Base-by-base conservation (phyloP, 768 basidiomycete genomes). In the Leccinum sublutescens region DNA sequence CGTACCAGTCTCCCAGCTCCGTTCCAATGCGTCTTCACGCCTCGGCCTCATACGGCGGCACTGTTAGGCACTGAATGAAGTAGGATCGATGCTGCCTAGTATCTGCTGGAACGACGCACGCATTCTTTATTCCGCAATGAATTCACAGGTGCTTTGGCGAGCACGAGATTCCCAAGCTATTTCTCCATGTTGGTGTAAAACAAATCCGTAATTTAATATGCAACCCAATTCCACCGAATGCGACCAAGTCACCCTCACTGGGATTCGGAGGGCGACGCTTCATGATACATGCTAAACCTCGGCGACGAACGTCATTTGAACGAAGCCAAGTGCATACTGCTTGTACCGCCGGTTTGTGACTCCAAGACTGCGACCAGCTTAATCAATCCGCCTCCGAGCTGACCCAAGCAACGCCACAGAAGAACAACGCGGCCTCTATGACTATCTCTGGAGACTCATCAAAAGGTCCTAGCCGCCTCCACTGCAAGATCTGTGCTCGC, bases 21-120 rank as follows among this genome's bases (percentile, higher is more conserved):
- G 12, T 58, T 58, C 31, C 40, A 48, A 15, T 52, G 51, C 21
- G 17, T 52, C 11, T 57, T 48, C n/a, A 53, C 57, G 11, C 51
- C 51, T 14, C 49, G 56, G 12, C 8, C 49, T 6, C 56, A 56
- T 23, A 27, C 49, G 15, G 56, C 56, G 34, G 34, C 36, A 9
- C 21, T 50, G 36, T 36, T 56, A 15, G 36, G 49, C 7, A 27
- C 27, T 15, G 27, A 5, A 21, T 56, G 49, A 56, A 12, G 5
- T 19, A 11, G n/a, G 17, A 19, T 45, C 5, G 43, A 12, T 12
- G 10, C 43, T 45, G 11, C 19, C 43, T 5, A 45, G 11, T 19
- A 45, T 19, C 10, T 19, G 19, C 43, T 19, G 10, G 19, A 12
- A 19, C 19, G 19, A 45, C 19, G 43, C 43, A 45, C 43, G 38